Base-by-base conservation (phyloP, 768 basidiomycete species). In the Amanita inopinata region DNA sequence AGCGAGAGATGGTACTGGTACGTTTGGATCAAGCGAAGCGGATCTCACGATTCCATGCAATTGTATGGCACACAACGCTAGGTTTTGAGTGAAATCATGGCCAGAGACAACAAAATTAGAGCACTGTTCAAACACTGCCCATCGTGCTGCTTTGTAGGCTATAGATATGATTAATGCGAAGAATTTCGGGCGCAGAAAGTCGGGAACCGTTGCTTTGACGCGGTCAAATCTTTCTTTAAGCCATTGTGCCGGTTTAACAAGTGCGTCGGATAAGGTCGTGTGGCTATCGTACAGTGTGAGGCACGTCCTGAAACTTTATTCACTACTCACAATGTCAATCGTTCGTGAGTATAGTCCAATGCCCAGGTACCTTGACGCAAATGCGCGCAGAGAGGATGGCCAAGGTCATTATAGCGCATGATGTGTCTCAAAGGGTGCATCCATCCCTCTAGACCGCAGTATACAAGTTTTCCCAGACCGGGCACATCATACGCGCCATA, bases 371-470 rank as follows among this genome's bases (percentile, higher is more conserved):
- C 96, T 20, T 83, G 72, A 46, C 96, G 74, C 45, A 98, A 61
- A 61, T 98, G 89, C 2, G 67, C 80, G 53, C 90, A 94, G 3
- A 99, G 68, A 1, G 90, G 74, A 59, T 98, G 92, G 0, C 96
- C 96, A 2, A 98, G 72, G 57, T 99, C 92, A 59, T 98, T 98
- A 54, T 79, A 74, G 50, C 71, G 70, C 78, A 92, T 92, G 58
- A 98, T 78, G 51, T 78, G 77, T 28, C 78, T 72, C 42, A 98
- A 65, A 0, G 80, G 80, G 51, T 82, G 76, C 91, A 99, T 97
- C 91, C 93, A 99, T 1, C 96, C 96, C 55, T 98, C 90, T 38
- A 98, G 60, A 12, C 96, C 96, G 53, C 93, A 97, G 61, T 97
- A 99, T 8, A 76, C 78, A 59, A 92, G 65, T 46, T 74, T 73